phyloP scores from a whole-genome alignment of 2,329 filamentous ascomycete species.

The Fragosphaeria purpurea region DNA sequence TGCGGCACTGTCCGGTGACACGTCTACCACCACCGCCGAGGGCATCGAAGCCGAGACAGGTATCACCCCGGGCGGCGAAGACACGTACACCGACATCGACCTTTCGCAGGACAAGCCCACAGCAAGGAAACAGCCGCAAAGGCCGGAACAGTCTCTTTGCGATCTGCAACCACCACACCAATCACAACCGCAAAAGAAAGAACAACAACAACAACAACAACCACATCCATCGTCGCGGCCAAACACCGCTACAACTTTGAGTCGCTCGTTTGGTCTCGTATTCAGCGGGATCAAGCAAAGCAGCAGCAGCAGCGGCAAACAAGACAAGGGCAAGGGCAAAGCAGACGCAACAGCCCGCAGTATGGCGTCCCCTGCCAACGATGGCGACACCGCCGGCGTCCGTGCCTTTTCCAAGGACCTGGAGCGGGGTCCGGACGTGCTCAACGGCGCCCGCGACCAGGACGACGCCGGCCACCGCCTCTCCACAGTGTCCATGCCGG shows the following conservation, averaged over 20 bases:
- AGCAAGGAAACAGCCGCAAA: neutral
- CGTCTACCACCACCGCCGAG: constrained; percentile 18
- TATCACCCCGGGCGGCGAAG: neutral
- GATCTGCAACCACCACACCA: no score
- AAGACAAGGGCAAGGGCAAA: constrained; percentile 39
- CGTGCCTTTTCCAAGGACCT: constrained; percentile 38
- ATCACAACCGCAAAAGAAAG: neutral
- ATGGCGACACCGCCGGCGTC: constrained; percentile 18
- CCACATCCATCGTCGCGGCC: constrained; percentile 3
- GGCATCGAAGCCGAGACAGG: neutral
- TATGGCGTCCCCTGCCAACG: constrained; percentile 31
- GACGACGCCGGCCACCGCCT: constrained; percentile 17
- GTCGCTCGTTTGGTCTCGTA: constrained; percentile 7
- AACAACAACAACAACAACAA: neutral
- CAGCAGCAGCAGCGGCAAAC: neutral
- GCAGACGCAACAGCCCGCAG: constrained; percentile 24
- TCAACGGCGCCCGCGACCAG: constrained; percentile 16
- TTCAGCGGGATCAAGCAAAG: neutral
- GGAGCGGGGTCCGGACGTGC: constrained; percentile 41
- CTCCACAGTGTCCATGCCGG: constrained; percentile 39
- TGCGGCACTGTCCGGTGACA: constrained; percentile 12
- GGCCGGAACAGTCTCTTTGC: constrained; percentile 4
- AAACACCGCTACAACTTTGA: neutral
- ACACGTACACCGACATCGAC: no score
- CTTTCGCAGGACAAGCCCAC: neutral